Base-by-base conservation (phyloP, 2,329 filamentous ascomycete genomes). In the Diaporthe sp. region DNA sequence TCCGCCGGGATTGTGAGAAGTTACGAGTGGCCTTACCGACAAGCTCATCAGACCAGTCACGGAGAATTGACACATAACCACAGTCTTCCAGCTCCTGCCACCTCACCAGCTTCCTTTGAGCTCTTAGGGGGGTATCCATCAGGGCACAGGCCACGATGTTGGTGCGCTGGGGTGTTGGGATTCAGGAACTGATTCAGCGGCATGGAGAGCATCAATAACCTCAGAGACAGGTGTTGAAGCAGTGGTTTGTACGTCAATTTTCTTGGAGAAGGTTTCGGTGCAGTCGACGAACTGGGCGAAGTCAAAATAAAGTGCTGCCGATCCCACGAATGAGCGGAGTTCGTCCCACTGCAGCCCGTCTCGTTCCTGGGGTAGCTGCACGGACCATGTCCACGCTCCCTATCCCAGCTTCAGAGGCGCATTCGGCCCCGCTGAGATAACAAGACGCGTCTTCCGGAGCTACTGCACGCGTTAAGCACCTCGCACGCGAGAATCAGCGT, bases 271-370 rank as follows among this genome's bases (percentile, higher is more conserved):
- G 28, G 34, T 68, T 42, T 68, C 37, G 49, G 44, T 22, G 44
- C 13, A 51, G 28, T 67, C 20, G 44, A 67, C 42, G 22, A 67
- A 67, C 17, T 42, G 22, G 44, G 65, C 65, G 65, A 70, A 42
- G 65, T 70, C 65, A 70, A 70, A 70, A 70, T 55, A 70, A 70
- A 70, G 65, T 70, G 49, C 42, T 42, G 65, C 65, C n/a, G 65
- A 70, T 70, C 65, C 47, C 65, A 70, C 49, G 49, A 42, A 42
- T 28, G 31, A 25, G 65, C 65, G 65, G 65, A 39, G 65, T 53
- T 68, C 47, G 47, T 53, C 65, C 65, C 65, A 53, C 63, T 10
- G 63, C 63, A 68, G 63, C 63, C 9, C 63, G 10, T 37, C 63
- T 37, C 25, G 13, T 51, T 68, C 22, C 20, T 53, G 65, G 63